Conservation (phyloP, 2,329 filamentous ascomycete species). For the Clonostachys byssicola region DNA sequence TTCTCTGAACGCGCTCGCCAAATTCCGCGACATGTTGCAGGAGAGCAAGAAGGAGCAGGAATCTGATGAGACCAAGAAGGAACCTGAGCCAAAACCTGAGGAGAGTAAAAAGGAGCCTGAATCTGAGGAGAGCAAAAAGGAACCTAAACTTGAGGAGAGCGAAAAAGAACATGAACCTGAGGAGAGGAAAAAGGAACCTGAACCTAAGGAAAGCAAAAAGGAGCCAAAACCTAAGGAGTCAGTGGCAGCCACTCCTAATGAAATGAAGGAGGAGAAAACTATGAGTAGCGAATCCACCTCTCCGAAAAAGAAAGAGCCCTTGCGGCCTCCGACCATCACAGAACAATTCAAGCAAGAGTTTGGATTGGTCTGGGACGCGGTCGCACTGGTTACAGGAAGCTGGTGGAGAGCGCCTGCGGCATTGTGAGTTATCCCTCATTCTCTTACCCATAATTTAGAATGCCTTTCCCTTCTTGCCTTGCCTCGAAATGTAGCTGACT, state of each 20-base stretch:
- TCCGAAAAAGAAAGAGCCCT: background rate
- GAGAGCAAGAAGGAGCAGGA: background rate
- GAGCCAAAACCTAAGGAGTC: too few relatives aligned
- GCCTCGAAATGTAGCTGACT: background rate
- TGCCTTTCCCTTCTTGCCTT: background rate
- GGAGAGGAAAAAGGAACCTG: too few relatives aligned
- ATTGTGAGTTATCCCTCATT: conserved; percentile 54
- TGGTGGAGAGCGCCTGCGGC: conserved; percentile 68
- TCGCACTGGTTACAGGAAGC: conserved; percentile 61
- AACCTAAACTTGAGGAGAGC: too few relatives aligned
- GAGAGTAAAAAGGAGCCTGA: background rate
- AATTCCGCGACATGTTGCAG: conserved; percentile 58
- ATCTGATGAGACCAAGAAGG: background rate
- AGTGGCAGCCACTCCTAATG: too few relatives aligned
- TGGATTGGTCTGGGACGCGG: conserved; percentile 54
- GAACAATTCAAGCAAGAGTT: conserved; percentile 64
- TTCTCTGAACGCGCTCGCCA: conserved; percentile 69
- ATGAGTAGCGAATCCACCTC: too few relatives aligned
- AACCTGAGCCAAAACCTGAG: background rate
- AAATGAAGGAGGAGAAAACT: too few relatives aligned
- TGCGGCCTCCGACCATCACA: conserved; percentile 22
- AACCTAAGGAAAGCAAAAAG: too few relatives aligned
- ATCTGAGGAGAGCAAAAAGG: too few relatives aligned
- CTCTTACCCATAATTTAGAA: background rate
- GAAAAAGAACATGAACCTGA: too few relatives aligned